Conservation (phyloP, 2,329 filamentous ascomycete genomes). For the Cladosporium sp. region DNA sequence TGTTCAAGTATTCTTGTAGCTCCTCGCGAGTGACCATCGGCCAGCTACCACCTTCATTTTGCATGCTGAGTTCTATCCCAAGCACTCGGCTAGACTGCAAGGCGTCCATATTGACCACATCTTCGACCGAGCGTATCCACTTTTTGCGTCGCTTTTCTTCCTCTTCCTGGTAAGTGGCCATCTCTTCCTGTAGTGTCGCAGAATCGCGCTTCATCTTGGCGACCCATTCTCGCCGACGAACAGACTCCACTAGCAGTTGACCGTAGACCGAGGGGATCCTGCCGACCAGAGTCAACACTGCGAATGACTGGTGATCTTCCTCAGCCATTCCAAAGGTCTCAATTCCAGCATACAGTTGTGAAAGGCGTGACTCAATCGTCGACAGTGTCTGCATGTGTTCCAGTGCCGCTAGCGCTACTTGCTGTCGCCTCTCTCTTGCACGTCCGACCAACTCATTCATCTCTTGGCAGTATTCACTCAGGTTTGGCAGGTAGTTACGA, state of each 20-base stretch:
- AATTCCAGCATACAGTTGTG: constrained; percentile 68
- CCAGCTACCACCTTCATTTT: constrained; percentile 76
- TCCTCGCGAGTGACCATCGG: constrained; percentile 72
- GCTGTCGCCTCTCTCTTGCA: constrained; percentile 60
- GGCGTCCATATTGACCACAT: constrained; percentile 63
- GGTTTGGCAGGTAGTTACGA: constrained; percentile 57
- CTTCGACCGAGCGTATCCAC: constrained; percentile 83
- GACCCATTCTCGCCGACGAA: constrained; percentile 82
- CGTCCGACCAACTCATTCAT: constrained; percentile 52
- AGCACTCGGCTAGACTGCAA: constrained; percentile 63
- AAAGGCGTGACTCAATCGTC: constrained; percentile 70
- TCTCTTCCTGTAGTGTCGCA: constrained; percentile 82
- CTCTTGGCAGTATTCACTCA: constrained; percentile 55
- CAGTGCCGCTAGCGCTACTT: constrained; percentile 60
- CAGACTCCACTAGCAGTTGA: constrained; percentile 78
- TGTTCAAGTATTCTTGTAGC: constrained; percentile 67
- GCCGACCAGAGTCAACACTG: constrained; percentile 73
- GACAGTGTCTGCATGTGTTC: constrained; percentile 80
- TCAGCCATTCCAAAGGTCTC: constrained; percentile 66
- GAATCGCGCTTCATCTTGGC: constrained; percentile 88
- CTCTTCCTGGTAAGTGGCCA: constrained; percentile 87
- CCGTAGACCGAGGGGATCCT: constrained; percentile 87
- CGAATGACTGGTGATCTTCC: constrained; percentile 74
- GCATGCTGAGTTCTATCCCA: constrained; percentile 78
- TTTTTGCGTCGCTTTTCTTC: constrained; percentile 82